Evolutionary conservation across 2,329 filamentous ascomycete genomes (phyloP).

Genomic region (Westerdykella aurantiaca): DNA sequence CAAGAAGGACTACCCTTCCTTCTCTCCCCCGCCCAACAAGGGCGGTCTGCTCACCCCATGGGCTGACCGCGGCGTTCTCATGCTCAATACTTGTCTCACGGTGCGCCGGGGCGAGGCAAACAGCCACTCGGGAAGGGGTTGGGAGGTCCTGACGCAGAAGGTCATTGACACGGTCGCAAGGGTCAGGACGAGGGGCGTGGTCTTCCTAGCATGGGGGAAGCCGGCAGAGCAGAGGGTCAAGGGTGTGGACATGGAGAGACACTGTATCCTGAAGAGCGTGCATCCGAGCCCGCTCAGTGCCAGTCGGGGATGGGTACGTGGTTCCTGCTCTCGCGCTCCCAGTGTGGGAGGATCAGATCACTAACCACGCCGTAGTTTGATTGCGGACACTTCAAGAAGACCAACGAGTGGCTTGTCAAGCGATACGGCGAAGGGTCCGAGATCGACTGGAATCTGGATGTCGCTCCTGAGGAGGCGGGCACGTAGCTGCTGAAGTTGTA

Average conservation of each 20-base stretch:
- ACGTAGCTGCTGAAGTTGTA: slow-evolving; percentile 13
- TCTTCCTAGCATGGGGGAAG: slow-evolving; percentile 90
- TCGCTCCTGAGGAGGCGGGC: slow-evolving; percentile 40
- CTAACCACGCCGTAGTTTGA: slow-evolving; percentile 53
- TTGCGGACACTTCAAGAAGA: slow-evolving; percentile 72
- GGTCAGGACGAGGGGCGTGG: slow-evolving; percentile 72
- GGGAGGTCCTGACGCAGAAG: slow-evolving; percentile 89
- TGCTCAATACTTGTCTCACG: slow-evolving; percentile 92
- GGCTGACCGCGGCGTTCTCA: slow-evolving; percentile 86
- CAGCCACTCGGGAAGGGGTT: slow-evolving; percentile 77
- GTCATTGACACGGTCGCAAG: slow-evolving; percentile 82
- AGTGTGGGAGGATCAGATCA: not conserved
- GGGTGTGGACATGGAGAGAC: slow-evolving; percentile 63
- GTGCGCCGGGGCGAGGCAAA: slow-evolving; percentile 86
- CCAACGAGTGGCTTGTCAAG: slow-evolving; percentile 76
- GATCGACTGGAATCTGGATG: slow-evolving; percentile 76
- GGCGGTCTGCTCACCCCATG: slow-evolving; percentile 83
- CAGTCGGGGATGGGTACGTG: slow-evolving; percentile 64
- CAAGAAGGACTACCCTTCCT: slow-evolving; percentile 79
- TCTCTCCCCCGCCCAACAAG: slow-evolving; percentile 67
- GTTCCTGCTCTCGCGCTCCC: not conserved
- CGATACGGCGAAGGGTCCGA: slow-evolving; percentile 73
- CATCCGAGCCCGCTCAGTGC: slow-evolving; percentile 95
- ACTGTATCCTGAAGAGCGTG: slow-evolving; percentile 78
- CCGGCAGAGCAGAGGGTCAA: slow-evolving; percentile 75